Conservation (phyloP, 1,284 basidiomycete species). For the Blastosporella zonata region DNA sequence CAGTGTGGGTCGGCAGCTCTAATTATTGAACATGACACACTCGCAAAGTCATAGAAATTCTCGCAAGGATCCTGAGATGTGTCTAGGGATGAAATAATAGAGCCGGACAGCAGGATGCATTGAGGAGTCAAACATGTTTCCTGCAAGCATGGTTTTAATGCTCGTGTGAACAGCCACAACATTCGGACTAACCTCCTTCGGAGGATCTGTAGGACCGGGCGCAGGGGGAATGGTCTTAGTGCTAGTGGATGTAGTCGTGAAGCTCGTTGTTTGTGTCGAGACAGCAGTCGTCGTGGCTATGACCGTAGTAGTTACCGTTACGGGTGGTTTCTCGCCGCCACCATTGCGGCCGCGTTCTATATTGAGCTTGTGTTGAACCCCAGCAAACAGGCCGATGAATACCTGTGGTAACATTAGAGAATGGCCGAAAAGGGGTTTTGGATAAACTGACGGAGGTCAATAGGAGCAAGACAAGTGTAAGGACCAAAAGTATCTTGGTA, state of each 20-base stretch:
- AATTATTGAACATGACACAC: constrained; percentile 37
- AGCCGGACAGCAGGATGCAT: constrained; percentile 83
- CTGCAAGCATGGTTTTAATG: constrained; percentile 29
- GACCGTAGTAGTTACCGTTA: constrained; percentile 30
- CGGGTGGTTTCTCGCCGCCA: constrained; percentile 28
- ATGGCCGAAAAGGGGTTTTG: not conserved
- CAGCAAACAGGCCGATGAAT: constrained; percentile 91
- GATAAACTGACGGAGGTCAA: constrained; percentile 56
- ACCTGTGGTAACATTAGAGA: constrained; percentile 33
- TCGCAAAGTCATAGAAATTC: constrained; percentile 91
- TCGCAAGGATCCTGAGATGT: constrained; percentile 88
- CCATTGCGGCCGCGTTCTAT: constrained; percentile 39
- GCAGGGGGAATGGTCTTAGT: constrained; percentile 31
- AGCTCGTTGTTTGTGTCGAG: constrained; percentile 32
- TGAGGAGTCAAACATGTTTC: constrained; percentile 73
- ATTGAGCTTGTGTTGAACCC: constrained; percentile 75
- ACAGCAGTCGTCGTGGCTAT: constrained; percentile 34
- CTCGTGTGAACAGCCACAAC: not conserved
- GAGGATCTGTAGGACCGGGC: constrained; percentile 45
- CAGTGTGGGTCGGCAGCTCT: not conserved
- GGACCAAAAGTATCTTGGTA: constrained; percentile 77
- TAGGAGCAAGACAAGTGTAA: constrained; percentile 77
- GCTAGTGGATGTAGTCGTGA: constrained; percentile 32
- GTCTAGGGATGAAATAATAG: constrained; percentile 82
- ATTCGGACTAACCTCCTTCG: constrained; percentile 42